Evolutionary conservation across 2,329 filamentous ascomycete genomes (phyloP).

Genomic region (Fusarium sp.): DNA sequence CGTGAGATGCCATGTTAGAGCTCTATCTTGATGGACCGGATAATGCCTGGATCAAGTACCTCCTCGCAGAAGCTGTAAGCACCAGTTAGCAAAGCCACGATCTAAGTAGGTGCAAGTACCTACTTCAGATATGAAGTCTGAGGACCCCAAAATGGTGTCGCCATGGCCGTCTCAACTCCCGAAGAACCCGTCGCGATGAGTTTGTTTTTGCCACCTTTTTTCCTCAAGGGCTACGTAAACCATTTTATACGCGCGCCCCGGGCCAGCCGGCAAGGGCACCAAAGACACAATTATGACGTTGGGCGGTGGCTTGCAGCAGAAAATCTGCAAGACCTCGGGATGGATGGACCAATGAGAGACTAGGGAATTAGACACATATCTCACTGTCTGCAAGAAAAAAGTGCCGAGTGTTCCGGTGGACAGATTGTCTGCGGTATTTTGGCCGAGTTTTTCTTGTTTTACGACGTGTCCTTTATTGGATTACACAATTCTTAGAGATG

Average conservation of each 20-base stretch:
- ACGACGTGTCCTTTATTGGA: neutral
- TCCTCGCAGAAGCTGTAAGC: constrained; percentile 44
- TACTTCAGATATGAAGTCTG: constrained; percentile 48
- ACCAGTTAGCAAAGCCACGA: neutral
- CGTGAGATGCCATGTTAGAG: constrained; percentile 2
- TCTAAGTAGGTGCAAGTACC: neutral
- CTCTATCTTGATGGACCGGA: neutral
- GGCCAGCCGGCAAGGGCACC: neutral
- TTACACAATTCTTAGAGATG: neutral
- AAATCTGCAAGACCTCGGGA: neutral
- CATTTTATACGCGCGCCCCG: neutral
- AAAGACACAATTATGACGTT: neutral
- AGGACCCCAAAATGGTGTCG: constrained; percentile 43
- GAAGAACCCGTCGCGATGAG: neutral
- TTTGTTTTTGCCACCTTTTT: neutral
- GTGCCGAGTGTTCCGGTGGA: neutral
- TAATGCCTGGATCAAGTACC: constrained; percentile 24
- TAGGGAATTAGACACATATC: neutral
- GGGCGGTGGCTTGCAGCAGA: neutral
- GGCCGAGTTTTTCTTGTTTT: neutral
- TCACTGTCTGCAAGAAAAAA: neutral
- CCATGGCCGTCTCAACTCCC: constrained; percentile 3
- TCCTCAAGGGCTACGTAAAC: neutral
- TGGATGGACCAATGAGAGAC: neutral
- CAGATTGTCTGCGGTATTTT: neutral